Evolutionary conservation across 768 basidiomycete genomes (phyloP), one percentile per base, ranked within the genome.

Genomic region (Brasilioporus rufonigricans): DNA sequence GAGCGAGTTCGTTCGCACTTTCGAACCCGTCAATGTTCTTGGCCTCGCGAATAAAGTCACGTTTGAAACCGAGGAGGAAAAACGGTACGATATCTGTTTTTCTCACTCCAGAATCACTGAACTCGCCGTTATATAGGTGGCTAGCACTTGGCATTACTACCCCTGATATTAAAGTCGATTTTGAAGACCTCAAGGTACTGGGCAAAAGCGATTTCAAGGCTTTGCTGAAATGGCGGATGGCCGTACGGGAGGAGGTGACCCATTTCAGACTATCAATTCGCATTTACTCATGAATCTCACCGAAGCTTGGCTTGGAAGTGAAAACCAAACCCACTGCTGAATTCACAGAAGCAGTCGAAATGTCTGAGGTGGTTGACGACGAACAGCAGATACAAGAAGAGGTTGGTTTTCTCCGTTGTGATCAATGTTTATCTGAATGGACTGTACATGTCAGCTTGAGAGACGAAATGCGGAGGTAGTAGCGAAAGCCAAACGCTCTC

Each of bases 151-250:
- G 82, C 46, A 74, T 87, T 53, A 97, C 93, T 21, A 88, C 89
- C 2, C 68, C 77, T 0, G 96, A 98, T 50, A 76, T 98, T 58
- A 82, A 84, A 67, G 77, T 79, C n/a, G 93, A 91, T 68, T 89
- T 87, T 61, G 83, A 86, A 21, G 97, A 99, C 77, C 78, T 99
- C 60, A 98, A 96, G 70, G 97, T 99, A 5, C 76, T 99, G 32
- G 97, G 97, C 32, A 99, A 98, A 74, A 90, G 95, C 27, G 97
- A 99, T 67, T 99, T 99, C 77, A 98, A 98, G 71, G 66, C 80
- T 10, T 74, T 99, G 51, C 77, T 98, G 54, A 98, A 88, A 74
- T 99, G 96, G 96, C 82, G 97, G 47, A 72, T 84, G 40, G 82
- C 85, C 6, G 76, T 98, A 31, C 87, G 97, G 27, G 86, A 98